Evolutionary conservation across 768 basidiomycete species (phyloP), one percentile per base, ranked within the genome.

Genomic region (Daedalea quercina): DNA sequence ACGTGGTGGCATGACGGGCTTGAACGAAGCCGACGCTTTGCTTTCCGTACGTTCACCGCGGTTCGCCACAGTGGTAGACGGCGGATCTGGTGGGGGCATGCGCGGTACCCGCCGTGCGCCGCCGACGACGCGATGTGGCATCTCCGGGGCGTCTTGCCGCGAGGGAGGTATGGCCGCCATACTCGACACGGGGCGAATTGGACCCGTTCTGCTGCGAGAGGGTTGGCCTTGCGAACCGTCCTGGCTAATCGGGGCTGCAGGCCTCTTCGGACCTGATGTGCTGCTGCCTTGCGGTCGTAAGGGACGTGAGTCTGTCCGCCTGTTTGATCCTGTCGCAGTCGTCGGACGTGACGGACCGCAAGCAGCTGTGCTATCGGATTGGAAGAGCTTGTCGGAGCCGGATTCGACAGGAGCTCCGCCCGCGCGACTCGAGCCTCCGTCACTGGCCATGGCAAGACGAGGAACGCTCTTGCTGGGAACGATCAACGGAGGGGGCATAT

Each of bases 101-200:
- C 55, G 54, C 13, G 60, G 41, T 2, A 65, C 61, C 8, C 63
- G 56, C 26, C 63, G 20, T 4, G 63, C 61, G 1, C 63, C 61
- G 9, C 63, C 57, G 0, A 58, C 48, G 34, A 58, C 57, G 17
- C 61, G 61, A 20, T 55, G 51, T 24, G 54, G 54, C 34, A 42
- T 44, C 41, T 55, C 56, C 22, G 28, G 44, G 0, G 42, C 25
- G 1, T 54, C 50, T n/a, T 41, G 44, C 11, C 51, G 22, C 50
- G 37, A 19, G 53, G n/a, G 43, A 7, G n/a, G 46, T 53, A 11
- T 49, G 19, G 47, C 8, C 4, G 50, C 42, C 33, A 33, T 19
- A 33, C 19, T 43, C 2, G 50, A 24, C 17, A 11, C 24, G 2
- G 52, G 52, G 25, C 52, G 13, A 9, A 54, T 54, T 1, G 53